A percentile compares a stretch with the other conserved stretches of the same genome.
These are phyloP conservation scores for Zoysia japonica DNA, from an alignment of 176 grass and related monocot genomes.

Conservation along the genomic window DNA sequence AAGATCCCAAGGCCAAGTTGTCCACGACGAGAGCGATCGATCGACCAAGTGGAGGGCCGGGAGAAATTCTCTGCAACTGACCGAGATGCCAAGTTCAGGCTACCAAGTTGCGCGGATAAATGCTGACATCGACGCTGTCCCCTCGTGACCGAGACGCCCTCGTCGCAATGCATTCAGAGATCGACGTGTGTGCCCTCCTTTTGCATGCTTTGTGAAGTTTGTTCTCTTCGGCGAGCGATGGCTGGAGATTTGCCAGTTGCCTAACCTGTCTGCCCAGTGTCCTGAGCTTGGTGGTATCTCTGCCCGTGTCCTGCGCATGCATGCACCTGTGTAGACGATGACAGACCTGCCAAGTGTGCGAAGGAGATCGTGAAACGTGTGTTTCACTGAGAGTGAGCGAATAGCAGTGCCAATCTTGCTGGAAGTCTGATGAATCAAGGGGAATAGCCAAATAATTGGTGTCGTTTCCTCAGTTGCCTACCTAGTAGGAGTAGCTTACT, in stretches of 20 bases:
- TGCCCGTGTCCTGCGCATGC: background rate
- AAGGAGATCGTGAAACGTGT: background rate
- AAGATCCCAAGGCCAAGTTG: slow-evolving; percentile 35
- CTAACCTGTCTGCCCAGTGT: slow-evolving; percentile 39
- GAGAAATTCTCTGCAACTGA: slow-evolving; percentile 26
- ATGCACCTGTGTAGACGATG: background rate
- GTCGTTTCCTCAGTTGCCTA: too few relatives aligned
- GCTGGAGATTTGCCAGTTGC: slow-evolving; percentile 25
- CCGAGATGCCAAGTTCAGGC: too few relatives aligned
- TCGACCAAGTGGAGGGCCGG: slow-evolving; percentile 22
- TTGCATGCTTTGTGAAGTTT: slow-evolving; percentile 13
- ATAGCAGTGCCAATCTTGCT: background rate
- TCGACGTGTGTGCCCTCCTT: background rate
- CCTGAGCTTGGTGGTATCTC: slow-evolving; percentile 32
- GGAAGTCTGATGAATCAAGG: background rate
- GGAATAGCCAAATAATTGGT: background rate
- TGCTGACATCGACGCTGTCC: slow-evolving; percentile 45
- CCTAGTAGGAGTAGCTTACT: background rate
- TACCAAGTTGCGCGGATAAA: slow-evolving; percentile 10
- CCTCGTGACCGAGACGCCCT: slow-evolving; percentile 21
- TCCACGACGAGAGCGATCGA: slow-evolving; percentile 32
- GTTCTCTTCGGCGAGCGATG: background rate
- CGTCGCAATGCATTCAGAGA: background rate
- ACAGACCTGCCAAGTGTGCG: background rate
- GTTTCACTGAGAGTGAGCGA: background rate